Percentiles rank a stretch among this genome's conserved stretches.
Conservation (phyloP, 169 alveolate species). For the Plasmodium vinckei region DNA sequence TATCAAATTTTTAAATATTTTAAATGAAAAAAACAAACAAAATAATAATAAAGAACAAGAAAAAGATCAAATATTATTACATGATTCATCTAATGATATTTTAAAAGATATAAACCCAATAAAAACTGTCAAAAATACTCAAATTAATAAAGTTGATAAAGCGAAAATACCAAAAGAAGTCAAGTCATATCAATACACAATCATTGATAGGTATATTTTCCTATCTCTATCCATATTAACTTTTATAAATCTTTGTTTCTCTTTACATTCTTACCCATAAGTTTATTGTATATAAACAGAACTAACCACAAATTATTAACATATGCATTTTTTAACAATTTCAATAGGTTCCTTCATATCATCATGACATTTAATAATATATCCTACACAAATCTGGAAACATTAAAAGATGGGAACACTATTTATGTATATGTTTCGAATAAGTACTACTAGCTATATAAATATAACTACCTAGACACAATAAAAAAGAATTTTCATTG, state of each 20-base stretch:
- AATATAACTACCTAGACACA: too few species aligned
- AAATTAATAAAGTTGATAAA: neutral
- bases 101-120: slow-evolving; percentile 52
- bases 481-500: too few species aligned
- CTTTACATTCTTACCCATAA: neutral
- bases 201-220: slow-evolving; percentile 45
- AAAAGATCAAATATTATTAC: slow-evolving; percentile 38
- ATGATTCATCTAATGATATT: slow-evolving; percentile 12
- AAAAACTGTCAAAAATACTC: slow-evolving; percentile 35
- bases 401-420: slow-evolving; percentile 37
- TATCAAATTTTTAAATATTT: slow-evolving; percentile 37
- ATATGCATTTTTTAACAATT: neutral
- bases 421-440: slow-evolving; percentile 44
- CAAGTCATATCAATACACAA: slow-evolving; percentile 52
- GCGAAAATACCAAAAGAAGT: slow-evolving; percentile 48
- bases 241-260: neutral
- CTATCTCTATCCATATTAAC: neutral
- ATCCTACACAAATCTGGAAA: slow-evolving; percentile 42
- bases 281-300: neutral
- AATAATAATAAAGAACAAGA: slow-evolving; percentile 14
- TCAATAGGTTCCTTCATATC: slow-evolving; percentile 51
- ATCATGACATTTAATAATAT: slow-evolving; percentile 49
- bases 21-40: slow-evolving; percentile 56
- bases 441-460: slow-evolving; percentile 13
- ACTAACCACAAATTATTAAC: too few species aligned